phyloP scores from a whole-genome alignment of 148 eudicot genomes.

The Rhododendron vialii region DNA sequence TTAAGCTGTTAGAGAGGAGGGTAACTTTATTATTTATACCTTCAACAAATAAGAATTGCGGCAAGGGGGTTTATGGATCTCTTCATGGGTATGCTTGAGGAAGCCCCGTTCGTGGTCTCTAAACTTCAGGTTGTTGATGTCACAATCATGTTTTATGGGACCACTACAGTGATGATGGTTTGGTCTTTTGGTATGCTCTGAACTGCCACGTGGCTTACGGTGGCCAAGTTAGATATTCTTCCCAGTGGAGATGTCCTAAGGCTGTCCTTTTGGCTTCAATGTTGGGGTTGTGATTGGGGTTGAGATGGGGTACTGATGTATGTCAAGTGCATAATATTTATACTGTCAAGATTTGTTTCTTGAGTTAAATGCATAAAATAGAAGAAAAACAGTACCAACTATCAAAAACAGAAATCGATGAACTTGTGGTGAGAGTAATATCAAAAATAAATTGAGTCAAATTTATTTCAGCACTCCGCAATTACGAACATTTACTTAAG shows the following conservation, averaged over 20 bases:
- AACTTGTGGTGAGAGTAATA: neutral
- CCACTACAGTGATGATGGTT: neutral
- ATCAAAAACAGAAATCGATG: neutral
- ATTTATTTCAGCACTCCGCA: neutral
- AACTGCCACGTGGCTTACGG: neutral
- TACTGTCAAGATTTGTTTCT: too few species aligned
- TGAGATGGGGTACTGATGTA: neutral
- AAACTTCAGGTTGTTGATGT: neutral
- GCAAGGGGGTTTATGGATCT: neutral
- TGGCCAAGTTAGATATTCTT: neutral
- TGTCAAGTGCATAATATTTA: neutral
- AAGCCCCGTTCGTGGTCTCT: neutral
- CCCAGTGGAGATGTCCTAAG: neutral
- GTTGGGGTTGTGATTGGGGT: neutral
- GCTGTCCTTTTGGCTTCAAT: neutral
- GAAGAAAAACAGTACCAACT: neutral
- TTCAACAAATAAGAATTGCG: neutral
- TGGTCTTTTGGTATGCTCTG: neutral
- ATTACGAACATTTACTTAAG: neutral
- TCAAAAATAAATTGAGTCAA: neutral
- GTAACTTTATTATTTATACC: too few species aligned
- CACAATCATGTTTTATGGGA: neutral
- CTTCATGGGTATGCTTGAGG: neutral
- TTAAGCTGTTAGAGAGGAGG: too few species aligned
- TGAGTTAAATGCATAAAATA: too few species aligned